Base-by-base conservation (phyloP, 305 asterid species). In the Vinca major region DNA sequence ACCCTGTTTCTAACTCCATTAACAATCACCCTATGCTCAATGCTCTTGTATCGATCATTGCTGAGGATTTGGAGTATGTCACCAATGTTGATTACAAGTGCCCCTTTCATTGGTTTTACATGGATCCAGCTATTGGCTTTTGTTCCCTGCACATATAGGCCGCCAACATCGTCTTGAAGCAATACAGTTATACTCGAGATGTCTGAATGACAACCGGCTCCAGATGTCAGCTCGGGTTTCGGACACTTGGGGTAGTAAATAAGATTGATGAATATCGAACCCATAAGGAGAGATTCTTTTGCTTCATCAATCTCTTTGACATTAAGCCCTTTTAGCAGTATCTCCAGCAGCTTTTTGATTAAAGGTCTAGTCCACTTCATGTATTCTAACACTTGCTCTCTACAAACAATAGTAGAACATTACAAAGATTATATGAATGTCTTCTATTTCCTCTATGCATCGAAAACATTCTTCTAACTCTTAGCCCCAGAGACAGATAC, bases 11-110 rank as follows among this genome's bases (percentile, higher is more conserved):
- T 84, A 4, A 9, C 67, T 60, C 73, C 66, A 37, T 54, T 75
- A 0, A 79, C 79, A 55, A 70, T 53, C 72, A 84, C 89, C 1
- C 83, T 83, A 70, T 84, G 92, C 85, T 82, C 89, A 9, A 78
- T 62, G 69, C 88, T 86, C 80, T 84, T 84, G 50, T 82, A 86
- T 7, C 73, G 78, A 10, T 73, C 82, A 8, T 84, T 82, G 85
- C 91, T 84, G 76, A 84, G 80, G 33, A 86, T 86, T 56, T 86
- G 84, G 41, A 86, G 74, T 43, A 76, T 71, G 7, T 83, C 86
- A 9, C 91, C 83, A 1, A 83, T 80, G 74, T 85, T 83, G 20
- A 86, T 69, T 43, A 83, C 83, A 4, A 86, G 79, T 0, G 85
- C 82, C 14, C 80, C 90, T 71, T 76, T 44, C 4, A 75, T 67